Evolutionary conservation across 208 protist genomes (phyloP).

Genomic region (Borovskyia barvae): DNA sequence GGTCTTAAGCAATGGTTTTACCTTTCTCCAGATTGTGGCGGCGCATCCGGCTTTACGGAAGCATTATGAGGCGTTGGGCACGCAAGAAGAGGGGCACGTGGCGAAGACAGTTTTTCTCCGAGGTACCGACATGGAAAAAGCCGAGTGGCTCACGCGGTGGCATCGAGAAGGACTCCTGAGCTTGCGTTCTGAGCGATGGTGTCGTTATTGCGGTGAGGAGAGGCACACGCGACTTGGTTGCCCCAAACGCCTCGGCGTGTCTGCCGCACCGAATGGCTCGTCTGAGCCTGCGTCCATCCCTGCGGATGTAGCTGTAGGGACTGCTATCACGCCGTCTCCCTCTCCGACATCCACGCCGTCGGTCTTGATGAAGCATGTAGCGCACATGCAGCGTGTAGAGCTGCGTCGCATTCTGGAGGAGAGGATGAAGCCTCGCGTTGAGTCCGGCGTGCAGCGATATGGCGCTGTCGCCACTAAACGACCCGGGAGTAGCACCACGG

Average conservation of each 20-base stretch:
- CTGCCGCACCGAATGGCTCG: not conserved
- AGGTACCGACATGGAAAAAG: slow-evolving; percentile 24
- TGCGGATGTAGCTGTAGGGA: not conserved
- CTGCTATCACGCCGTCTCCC: not conserved
- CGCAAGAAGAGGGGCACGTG: slow-evolving; percentile 13
- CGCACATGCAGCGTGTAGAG: slow-evolving; percentile 73
- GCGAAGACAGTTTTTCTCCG: slow-evolving; percentile 26
- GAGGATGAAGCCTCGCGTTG: slow-evolving; percentile 39
- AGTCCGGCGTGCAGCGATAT: not conserved
- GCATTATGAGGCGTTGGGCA: slow-evolving; percentile 22
- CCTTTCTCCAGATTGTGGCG: slow-evolving; percentile 66
- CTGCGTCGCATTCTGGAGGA: slow-evolving; percentile 64
- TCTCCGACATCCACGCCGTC: not conserved
- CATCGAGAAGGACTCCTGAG: slow-evolving; percentile 34
- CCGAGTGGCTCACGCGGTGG: slow-evolving; percentile 39
- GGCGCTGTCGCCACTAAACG: not conserved
- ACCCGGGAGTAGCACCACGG: not conserved
- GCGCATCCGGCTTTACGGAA: slow-evolving; percentile 49
- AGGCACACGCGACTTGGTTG: slow-evolving; percentile 68
- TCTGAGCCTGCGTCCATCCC: too few species aligned
- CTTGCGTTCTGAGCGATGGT: slow-evolving; percentile 57
- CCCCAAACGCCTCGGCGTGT: slow-evolving; percentile 6
- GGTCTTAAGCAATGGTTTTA: slow-evolving; percentile 67
- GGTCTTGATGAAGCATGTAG: slow-evolving; percentile 42
- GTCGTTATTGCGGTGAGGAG: slow-evolving; percentile 49